phyloP scores from a whole-genome alignment of 768 basidiomycete species.

The Boletellus emodensis region DNA sequence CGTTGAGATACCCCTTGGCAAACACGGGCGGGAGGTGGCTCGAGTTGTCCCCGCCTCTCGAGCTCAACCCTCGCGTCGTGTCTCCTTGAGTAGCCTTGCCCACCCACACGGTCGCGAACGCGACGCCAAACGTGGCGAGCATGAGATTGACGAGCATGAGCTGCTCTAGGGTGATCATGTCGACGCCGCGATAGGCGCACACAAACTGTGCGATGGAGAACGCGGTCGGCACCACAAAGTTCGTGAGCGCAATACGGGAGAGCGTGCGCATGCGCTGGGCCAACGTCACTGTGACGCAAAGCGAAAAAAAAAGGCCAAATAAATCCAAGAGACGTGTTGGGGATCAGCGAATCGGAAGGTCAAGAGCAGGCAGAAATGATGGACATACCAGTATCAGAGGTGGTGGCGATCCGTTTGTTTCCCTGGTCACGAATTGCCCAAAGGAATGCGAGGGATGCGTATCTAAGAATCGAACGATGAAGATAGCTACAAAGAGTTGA shows the following conservation, averaged over 20 bases:
- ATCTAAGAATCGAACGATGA: background rate
- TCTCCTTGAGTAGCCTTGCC: slow-evolving; percentile 1
- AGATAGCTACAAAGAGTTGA: background rate
- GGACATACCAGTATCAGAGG: background rate
- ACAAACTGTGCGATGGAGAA: slow-evolving; percentile 14
- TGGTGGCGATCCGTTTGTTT: background rate
- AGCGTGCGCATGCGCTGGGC: slow-evolving; percentile 14
- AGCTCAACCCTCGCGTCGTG: background rate
- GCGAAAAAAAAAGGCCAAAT: background rate
- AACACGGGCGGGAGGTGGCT: background rate
- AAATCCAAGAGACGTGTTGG: background rate
- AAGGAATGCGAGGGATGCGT: slow-evolving; percentile 9
- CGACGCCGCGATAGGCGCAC: background rate
- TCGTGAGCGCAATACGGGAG: slow-evolving; percentile 23
- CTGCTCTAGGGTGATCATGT: background rate
- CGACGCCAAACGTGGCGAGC: slow-evolving; percentile 14
- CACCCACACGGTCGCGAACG: slow-evolving; percentile 6
- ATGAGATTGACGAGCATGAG: slow-evolving; percentile 7
- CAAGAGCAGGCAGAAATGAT: background rate
- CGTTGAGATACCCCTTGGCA: background rate
- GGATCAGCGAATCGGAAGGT: background rate
- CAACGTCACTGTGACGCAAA: background rate
- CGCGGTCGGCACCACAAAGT: slow-evolving; percentile 23
- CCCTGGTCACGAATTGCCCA: slow-evolving; percentile 6
- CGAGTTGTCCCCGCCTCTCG: background rate